Conservation (phyloP, 2,329 filamentous ascomycete species). For the Nemania sp. region DNA sequence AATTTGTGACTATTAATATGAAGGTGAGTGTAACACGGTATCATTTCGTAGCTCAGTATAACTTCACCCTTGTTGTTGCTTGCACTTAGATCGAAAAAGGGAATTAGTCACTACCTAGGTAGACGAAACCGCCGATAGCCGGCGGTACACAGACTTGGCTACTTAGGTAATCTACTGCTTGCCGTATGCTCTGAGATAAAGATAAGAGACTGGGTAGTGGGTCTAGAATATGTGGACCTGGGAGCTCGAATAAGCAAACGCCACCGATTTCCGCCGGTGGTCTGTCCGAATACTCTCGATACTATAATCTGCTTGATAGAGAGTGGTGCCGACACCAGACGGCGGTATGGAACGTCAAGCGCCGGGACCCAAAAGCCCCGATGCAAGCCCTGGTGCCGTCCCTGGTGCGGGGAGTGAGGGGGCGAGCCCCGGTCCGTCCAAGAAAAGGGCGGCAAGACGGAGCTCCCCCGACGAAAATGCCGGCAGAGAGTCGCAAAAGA, state of each 20-base stretch:
- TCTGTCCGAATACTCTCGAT: constrained; percentile 1
- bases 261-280: constrained; percentile 45
- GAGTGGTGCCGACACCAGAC: not conserved
- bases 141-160: constrained; percentile 17
- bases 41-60: too few species aligned
- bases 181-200: not conserved
- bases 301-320: not conserved
- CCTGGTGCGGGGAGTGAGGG: constrained; percentile 21
- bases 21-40: not conserved
- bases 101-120: not conserved
- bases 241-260: not conserved
- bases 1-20: not conserved
- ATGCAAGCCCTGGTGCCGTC: constrained; percentile 2
- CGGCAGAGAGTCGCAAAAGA: constrained; percentile 40
- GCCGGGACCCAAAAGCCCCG: constrained; percentile 14
- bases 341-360: constrained; percentile 8
- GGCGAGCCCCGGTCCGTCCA: constrained; percentile 20
- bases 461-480: constrained; percentile 28
- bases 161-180: too few species aligned
- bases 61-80: too few species aligned
- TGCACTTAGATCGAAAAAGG: too few species aligned
- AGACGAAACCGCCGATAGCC: constrained; percentile 16
- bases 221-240: not conserved
- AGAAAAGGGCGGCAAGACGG: constrained; percentile 37
- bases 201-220: too few species aligned